Evolutionary conservation across 805 yeast genomes (phyloP).

Genomic region (Deakozyma indianensis): DNA sequence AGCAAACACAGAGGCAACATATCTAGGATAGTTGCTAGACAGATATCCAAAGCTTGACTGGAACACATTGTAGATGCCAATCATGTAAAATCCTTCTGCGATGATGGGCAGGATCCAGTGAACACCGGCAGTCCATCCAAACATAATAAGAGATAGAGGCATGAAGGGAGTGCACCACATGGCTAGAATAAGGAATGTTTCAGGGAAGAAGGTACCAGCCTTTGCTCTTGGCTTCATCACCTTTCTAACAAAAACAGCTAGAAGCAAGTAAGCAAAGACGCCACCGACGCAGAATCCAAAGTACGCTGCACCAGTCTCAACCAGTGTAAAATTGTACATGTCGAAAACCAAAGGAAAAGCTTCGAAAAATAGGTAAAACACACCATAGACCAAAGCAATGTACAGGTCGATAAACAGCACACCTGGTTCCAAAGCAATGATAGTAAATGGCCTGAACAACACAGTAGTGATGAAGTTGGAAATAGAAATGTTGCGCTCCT

Average conservation of each 20-base stretch:
- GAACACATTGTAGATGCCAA: conserved; percentile 31
- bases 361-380: conserved; percentile 43
- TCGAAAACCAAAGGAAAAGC: conserved; percentile 44
- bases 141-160: conserved; percentile 33
- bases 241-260: conserved; percentile 29
- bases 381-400: conserved; percentile 37
- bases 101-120: conserved; percentile 40
- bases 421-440: conserved; percentile 40
- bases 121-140: conserved; percentile 37
- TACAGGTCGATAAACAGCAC: conserved; percentile 39
- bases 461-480: conserved; percentile 7
- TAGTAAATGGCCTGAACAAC: conserved; percentile 26
- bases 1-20: conserved; percentile 43
- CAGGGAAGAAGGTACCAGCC: conserved; percentile 6
- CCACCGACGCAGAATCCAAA: conserved; percentile 34
- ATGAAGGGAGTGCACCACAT: conserved; percentile 15
- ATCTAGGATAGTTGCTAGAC: conserved; percentile 32
- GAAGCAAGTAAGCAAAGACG: conserved; percentile 20
- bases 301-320: conserved; percentile 35
- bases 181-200: conserved; percentile 8
- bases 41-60: conserved; percentile 37
- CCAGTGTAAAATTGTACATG: conserved; percentile 30
- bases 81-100: conserved; percentile 26
- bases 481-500: background rate
- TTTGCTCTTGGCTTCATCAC: conserved; percentile 35